These are phyloP conservation scores for Phaseolus coccineus DNA, from an alignment of 331 rosid species.

Conservation along the genomic window DNA sequence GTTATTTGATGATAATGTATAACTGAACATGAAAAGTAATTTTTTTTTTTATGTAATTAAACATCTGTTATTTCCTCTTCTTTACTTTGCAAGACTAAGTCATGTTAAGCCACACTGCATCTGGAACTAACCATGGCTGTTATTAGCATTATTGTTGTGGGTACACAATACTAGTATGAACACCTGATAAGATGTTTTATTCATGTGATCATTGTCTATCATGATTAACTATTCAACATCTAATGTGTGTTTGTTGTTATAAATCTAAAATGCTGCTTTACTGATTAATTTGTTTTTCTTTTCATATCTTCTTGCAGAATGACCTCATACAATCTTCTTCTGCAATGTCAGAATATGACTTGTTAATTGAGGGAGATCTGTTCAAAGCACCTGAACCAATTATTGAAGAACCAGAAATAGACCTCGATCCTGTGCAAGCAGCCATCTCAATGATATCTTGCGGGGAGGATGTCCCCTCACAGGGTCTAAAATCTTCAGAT, in stretches of 20 bases:
- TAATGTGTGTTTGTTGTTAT: not conserved
- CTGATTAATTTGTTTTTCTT: conserved; percentile 20
- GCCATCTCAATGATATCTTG: conserved; percentile 83
- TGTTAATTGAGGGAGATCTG: conserved; percentile 85
- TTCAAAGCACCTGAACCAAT: conserved; percentile 92
- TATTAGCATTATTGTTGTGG: not conserved
- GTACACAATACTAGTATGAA: not conserved
- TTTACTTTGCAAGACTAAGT: not conserved
- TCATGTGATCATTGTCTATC: not conserved
- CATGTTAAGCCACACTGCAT: not conserved
- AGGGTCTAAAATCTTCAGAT: conserved; percentile 75
- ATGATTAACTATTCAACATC: conserved; percentile 10
- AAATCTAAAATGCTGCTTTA: not conserved
- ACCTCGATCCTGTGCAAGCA: conserved; percentile 71
- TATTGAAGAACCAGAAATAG: conserved; percentile 62
- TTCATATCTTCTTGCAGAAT: conserved; percentile 49
- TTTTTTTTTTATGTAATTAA: not conserved
- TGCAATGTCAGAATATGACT: conserved; percentile 77
- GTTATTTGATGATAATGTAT: not conserved
- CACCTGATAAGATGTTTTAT: not conserved
- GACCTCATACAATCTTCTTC: conserved; percentile 64
- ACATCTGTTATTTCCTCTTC: not conserved
- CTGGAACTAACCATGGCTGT: not conserved
- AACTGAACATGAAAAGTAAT: not conserved
- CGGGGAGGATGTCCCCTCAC: conserved; percentile 74